Evolutionary conservation across 768 basidiomycete species (phyloP), one percentile per base, ranked within the genome.

Genomic region (Daedaleopsis nitida): DNA sequence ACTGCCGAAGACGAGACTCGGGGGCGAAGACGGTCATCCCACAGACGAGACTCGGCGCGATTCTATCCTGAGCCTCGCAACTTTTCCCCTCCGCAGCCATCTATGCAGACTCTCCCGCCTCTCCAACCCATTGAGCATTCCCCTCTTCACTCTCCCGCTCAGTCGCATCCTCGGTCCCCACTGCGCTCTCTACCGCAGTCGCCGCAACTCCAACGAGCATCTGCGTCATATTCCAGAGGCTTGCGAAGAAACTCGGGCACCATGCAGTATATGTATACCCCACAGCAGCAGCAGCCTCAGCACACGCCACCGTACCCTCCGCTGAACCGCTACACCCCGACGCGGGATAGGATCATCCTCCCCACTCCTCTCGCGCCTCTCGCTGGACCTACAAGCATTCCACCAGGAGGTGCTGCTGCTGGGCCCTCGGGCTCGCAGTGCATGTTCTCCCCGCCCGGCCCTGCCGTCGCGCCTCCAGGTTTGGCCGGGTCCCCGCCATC

Each of bases 281-380:
- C 45, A n/a, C n/a, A n/a, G n/a, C n/a, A n/a, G n/a, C n/a, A n/a
- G n/a, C n/a, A n/a, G n/a, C n/a, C n/a, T 5, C 62, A 63, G 32
- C 42, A 54, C 27, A 9, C 58, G 4, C 37, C 47, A 34, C 54
- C 17, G 42, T 19, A 17, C 24, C 10, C 27, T 5, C 58, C 62
- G 2, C 55, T 56, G 17, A 66, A 61, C 45, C 60, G 56, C 27
- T 66, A 55, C 23, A 58, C 62, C 16, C 60, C 66, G 2, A 53
- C 59, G 10, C 34, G 68, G 49, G 68, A 68, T 21, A 57, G 60
- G 35, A 69, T 71, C 39, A 67, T 71, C 13, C 62, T 71, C 1
- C 70, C 70, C 16, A 48, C 68, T 6, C 70, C 65, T 23, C 61
- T 71, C 0, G 69, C 65, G n/a, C 39, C 65, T 13, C 44, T 34